A percentile compares a stretch with the other conserved stretches of the same genome.
Conservation (phyloP, 73 alveolate species). For the Symbiodinium pilosum region DNA sequence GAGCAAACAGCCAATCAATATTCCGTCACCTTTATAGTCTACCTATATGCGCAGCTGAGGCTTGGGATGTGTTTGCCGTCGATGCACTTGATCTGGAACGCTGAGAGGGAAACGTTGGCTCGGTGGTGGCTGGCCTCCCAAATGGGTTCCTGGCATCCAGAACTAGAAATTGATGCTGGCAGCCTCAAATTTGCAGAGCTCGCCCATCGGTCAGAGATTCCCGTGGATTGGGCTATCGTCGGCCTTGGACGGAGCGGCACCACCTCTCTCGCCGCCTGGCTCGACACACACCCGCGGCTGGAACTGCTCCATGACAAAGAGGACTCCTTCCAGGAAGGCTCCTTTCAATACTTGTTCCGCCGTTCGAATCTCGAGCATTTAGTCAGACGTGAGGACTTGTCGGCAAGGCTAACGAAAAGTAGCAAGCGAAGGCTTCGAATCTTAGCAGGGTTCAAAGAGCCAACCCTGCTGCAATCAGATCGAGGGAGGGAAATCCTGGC, state of each 20-base stretch:
- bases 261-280: slow-evolving; percentile 54
- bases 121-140: slow-evolving; percentile 1
- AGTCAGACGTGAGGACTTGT: neutral
- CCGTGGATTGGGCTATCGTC: slow-evolving; percentile 48
- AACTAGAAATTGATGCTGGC: slow-evolving; percentile 11
- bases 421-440: neutral
- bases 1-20: no score
- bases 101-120: neutral
- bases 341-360: slow-evolving; percentile 6
- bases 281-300: slow-evolving; percentile 35
- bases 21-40: no score
- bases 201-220: slow-evolving; percentile 3
- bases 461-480: slow-evolving; percentile 13
- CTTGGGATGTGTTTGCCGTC: slow-evolving; percentile 68
- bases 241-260: slow-evolving; percentile 80
- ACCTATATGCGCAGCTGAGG: neutral
- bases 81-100: neutral
- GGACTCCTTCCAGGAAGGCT: slow-evolving; percentile 26
- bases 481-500: slow-evolving; percentile 66
- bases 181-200: slow-evolving; percentile 10
- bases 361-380: slow-evolving; percentile 66
- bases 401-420: neutral
- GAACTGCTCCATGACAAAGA: slow-evolving; percentile 8
- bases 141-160: slow-evolving; percentile 9
- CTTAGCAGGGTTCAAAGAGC: slow-evolving; percentile 62